Conservation (phyloP, 2,329 filamentous ascomycete genomes). For the Aspergillus puulaauensis region DNA sequence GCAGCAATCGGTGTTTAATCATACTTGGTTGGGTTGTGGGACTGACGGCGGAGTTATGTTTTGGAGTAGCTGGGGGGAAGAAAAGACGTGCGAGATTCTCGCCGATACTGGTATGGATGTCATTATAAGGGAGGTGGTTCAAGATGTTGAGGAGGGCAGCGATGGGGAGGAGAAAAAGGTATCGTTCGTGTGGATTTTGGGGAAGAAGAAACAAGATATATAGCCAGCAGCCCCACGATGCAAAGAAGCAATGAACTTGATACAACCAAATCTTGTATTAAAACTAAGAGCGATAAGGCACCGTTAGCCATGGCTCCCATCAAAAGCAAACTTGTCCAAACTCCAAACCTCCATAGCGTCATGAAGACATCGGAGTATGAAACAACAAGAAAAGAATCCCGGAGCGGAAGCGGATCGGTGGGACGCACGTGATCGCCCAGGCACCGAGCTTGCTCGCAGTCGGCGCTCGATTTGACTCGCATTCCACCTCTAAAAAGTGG, state of each 20-base stretch:
- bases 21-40: constrained; percentile 33
- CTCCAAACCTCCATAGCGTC: no score
- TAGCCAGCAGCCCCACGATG: background rate
- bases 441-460: background rate
- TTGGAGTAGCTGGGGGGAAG: constrained; percentile 43
- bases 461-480: background rate
- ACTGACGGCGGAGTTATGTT: constrained; percentile 32
- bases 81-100: constrained; percentile 30
- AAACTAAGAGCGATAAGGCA: no score
- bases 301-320: no score
- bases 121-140: constrained; percentile 21
- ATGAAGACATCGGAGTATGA: no score
- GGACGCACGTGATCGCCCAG: constrained; percentile 5
- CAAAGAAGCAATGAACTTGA: background rate
- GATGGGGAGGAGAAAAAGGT: constrained; percentile 13
- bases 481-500: constrained; percentile 7
- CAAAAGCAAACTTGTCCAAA: no score
- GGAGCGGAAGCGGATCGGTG: background rate
- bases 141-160: constrained; percentile 17
- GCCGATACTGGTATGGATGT: constrained; percentile 21
- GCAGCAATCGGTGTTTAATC: constrained; percentile 16
- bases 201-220: constrained; percentile 4
- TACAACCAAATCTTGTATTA: no score
- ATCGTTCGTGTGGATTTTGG: constrained; percentile 22
- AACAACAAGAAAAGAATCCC: background rate